These are phyloP conservation scores for Tubosaeta sp. DNA, from an alignment of 768 basidiomycete species.

Conservation along the genomic window DNA sequence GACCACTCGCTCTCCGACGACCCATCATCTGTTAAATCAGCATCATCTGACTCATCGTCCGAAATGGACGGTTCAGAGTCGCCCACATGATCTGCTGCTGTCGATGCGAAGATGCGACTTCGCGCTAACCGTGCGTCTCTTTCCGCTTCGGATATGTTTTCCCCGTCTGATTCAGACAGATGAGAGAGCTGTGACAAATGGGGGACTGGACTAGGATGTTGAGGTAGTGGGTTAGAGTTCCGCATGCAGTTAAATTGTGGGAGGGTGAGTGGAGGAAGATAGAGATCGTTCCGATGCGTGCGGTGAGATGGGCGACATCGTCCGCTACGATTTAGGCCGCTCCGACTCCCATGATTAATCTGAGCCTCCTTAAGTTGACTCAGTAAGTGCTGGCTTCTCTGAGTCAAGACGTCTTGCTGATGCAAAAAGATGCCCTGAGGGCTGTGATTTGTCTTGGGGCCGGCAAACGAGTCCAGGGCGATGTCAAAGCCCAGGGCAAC, in stretches of 20 bases:
- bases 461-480: slow-evolving; percentile 65
- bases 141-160: slow-evolving; percentile 57
- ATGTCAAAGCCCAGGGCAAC: slow-evolving; percentile 49
- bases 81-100: slow-evolving; percentile 15
- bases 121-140: slow-evolving; percentile 73
- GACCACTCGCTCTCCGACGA: slow-evolving; percentile 38
- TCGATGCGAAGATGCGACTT: slow-evolving; percentile 46
- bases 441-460: slow-evolving; percentile 49
- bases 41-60: slow-evolving; percentile 79
- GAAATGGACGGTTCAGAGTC: slow-evolving; percentile 51
- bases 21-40: slow-evolving; percentile 54
- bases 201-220: slow-evolving; percentile 4
- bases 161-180: slow-evolving; percentile 63
- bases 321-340: not conserved
- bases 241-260: slow-evolving; percentile 20
- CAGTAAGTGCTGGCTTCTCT: slow-evolving; percentile 56
- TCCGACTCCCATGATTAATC: not conserved
- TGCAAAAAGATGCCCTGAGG: slow-evolving; percentile 64
- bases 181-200: slow-evolving; percentile 24
- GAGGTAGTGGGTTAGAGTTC: slow-evolving; percentile 1
- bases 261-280: slow-evolving; percentile 39
- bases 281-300: slow-evolving; percentile 48
- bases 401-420: slow-evolving; percentile 67
- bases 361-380: slow-evolving; percentile 23
- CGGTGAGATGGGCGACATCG: slow-evolving; percentile 9